These are phyloP conservation scores for Hamamelis virginiana DNA, from an alignment of 164 flowering plant genomes.

Conservation along the genomic window DNA sequence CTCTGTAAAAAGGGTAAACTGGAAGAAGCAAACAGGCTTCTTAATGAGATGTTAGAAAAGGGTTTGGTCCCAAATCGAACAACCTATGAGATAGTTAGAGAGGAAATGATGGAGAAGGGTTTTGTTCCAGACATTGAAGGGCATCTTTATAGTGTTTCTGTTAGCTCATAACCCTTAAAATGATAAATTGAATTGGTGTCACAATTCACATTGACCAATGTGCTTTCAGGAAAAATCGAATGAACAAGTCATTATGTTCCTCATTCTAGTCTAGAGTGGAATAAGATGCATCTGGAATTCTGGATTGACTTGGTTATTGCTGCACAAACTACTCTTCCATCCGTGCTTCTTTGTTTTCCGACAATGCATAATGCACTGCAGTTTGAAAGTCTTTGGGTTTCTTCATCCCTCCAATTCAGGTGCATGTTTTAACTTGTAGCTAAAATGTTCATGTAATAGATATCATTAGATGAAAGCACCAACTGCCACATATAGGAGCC, in stretches of 20 bases:
- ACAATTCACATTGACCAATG: no score
- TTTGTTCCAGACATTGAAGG: conserved; percentile 68
- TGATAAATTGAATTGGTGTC: not conserved
- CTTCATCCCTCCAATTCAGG: no score
- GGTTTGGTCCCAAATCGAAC: conserved; percentile 56
- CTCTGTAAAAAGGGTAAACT: conserved; percentile 49
- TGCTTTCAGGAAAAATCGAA: not conserved
- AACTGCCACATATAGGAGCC: no score
- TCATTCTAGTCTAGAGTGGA: not conserved
- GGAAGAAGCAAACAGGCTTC: conserved; percentile 59
- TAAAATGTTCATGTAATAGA: no score
- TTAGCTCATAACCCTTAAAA: conserved; percentile 10
- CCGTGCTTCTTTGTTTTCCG: not conserved
- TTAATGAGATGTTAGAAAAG: conserved; percentile 73
- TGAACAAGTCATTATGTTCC: not conserved
- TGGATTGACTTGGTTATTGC: not conserved
- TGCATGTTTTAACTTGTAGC: no score
- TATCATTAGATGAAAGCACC: no score
- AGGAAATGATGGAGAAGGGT: conserved; percentile 64
- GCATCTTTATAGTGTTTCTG: conserved; percentile 42
- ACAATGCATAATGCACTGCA: not conserved
- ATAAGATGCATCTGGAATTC: not conserved
- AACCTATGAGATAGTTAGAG: conserved; percentile 56
- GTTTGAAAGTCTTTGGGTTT: not conserved
- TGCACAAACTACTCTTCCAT: no score